Base-by-base conservation (phyloP, 192 early-diverging fungal genomes). In the Anaeromyces robustus region DNA sequence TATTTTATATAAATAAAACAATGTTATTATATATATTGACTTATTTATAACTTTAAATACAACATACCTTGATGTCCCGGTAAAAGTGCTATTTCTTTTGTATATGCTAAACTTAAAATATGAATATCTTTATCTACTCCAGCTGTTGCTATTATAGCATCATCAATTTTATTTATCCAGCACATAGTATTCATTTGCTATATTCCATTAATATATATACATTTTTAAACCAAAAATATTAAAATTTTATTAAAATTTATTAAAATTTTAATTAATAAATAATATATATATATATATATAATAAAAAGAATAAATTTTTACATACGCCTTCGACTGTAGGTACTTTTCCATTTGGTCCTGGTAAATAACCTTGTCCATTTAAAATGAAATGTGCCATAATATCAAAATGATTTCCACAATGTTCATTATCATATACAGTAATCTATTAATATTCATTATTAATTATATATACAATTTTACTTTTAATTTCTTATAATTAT, bases 381-480 rank as follows among this genome's bases (percentile, higher is more conserved):
- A 94, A 81, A 68, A 91, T 88, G 80, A 92, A 97, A 83, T 97
- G 94, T 12, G 94, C 95, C 94, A 97, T 95, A 78, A 97, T 93
- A 82, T 97, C 95, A 82, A 97, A 86, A 80, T 97, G 96, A 82
- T 96, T 94, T 17, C 94, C 95, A 80, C 94, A 95, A 83, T 97
- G 95, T 82, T 95, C 94, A 84, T 97, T 97, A 82, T 97, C 96
- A 83, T 94, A 97, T 19, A 96, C 88, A 80, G 92, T 96, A 19
- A 92, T 90, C 90, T 94, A 85, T 13, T 30, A 31, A 30, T 37
- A 39, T 41, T 41, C 12, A 34, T 34, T n/a, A n/a, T n/a, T n/a
- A n/a, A n/a, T n/a, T n/a, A n/a, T n/a, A n/a, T n/a, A n/a, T 7
- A 34, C 32, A 34, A 34, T 34, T 34, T 34, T 34, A 34, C 4